Base-by-base conservation (phyloP, 306 rosid species). In the Cicer bijugum region DNA sequence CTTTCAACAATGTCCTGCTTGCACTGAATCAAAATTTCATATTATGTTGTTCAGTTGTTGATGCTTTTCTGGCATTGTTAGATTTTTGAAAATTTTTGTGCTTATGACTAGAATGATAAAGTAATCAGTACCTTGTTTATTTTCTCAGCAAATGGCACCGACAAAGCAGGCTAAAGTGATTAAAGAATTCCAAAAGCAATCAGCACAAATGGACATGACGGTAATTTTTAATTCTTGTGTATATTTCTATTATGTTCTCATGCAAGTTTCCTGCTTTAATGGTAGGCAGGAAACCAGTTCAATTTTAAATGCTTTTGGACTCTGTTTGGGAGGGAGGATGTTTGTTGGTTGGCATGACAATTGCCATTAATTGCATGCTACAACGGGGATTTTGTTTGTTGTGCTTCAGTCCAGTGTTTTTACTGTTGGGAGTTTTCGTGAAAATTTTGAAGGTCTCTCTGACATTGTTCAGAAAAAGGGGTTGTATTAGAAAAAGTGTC, bases 201-300 rank as follows among this genome's bases (percentile, higher is more conserved):
- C 98, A 0, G 91, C 98, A 67, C 98, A 93, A 77, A 55, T 93
- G 90, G 98, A 93, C 86, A 91, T 89, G 96, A 93, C 98, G 88
- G 98, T 93, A 90, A 87, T 52, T 72, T 71, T 75, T 71, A 28
- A 57, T 56, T 9, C 60, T 23, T 67, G 14, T 11, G n/a, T 52
- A 42, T 57, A 55, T 77, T 59, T 63, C 48, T 74, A 16, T 6
- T 68, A 16, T 69, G 47, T 55, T 67, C 39, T 65, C 23, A 42
- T 63, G 75, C 48, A 55, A 23, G 33, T 23, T 23, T 23, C 33
- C 33, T 23, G 33, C 33, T 23, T 23, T 23, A 23, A 23, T 23
- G 33, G 33, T 23, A 23, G 37, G 70, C 23, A 51, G 20, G 9
- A 67, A 67, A 45, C 7, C 42, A 6, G 55, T 44, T 20, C 4